Evolutionary conservation across 257 asterid species (phyloP), one percentile per base, ranked within the genome.

Genomic region (Solanum sparsipilum): DNA sequence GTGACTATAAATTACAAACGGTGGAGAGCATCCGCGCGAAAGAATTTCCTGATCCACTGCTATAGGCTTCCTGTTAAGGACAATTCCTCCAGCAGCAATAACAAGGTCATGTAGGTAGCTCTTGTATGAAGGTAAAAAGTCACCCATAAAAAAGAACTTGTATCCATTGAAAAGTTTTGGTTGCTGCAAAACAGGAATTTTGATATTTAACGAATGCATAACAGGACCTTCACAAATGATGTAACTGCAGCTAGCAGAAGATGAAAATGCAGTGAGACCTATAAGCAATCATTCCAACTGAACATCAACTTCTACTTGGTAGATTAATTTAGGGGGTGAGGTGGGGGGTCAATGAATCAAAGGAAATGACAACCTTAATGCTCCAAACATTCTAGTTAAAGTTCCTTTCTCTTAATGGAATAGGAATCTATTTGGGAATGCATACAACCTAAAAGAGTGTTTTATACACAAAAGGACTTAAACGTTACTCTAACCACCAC

Each of bases 61-160:
- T 73, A 96, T 90, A 23, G 98, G 99, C 92, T 96, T 96, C 88
- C 99, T 88, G 87, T 90, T 93, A 83, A 96, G 92, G 85, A 96
- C 92, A 81, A 90, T 93, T 87, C 98, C 99, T 88, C 98, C 99
- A 76, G 96, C 98, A 85, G 96, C 93, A 52, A 91, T 89, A 82
- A 95, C 97, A 16, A 97, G 98, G 90, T 95, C 98, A 25, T 93
- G 94, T 52, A 97, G 96, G 90, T 92, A 95, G 58, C 94, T 95
- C 88, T 90, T 94, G 92, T 94, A 96, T 31, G 98, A 92, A 85
- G 96, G 89, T 23, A 60, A 92, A 48, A 96, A 96, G 86, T 93
- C 95, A 11, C 95, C 95, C 92, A 89, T 91, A 92, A 97, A 93
- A 90, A 89, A 96, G 92, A 97, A 97, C 31, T 89, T 63, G 92